phyloP scores from a whole-genome alignment of 2,329 filamentous ascomycete genomes.

The Xenoacremonium recifei region DNA sequence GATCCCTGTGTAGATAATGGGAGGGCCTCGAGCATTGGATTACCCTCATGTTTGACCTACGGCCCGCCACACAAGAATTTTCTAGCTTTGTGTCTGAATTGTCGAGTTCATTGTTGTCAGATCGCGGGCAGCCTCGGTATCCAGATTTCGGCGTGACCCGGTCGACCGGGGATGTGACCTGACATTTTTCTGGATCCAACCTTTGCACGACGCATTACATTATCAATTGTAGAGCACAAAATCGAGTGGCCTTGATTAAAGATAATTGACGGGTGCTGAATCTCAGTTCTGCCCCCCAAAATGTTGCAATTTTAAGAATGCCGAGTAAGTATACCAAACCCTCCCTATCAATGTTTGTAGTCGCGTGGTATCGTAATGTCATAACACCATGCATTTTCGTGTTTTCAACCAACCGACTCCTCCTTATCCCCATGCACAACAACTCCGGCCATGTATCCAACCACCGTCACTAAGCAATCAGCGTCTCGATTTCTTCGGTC shows the following conservation, averaged over 20 bases:
- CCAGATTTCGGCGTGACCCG: neutral
- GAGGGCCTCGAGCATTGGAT: conserved; percentile 21
- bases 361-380: conserved; percentile 21
- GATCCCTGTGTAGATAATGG: conserved; percentile 20
- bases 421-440: conserved; percentile 10
- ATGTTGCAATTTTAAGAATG: too few species aligned
- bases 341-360: conserved; percentile 8
- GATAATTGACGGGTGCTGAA: too few species aligned
- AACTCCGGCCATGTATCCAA: conserved; percentile 3
- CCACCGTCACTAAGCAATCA: conserved; percentile 22
- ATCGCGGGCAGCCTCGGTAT: conserved; percentile 1
- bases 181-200: neutral
- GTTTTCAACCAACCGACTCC: conserved; percentile 5
- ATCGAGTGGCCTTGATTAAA: too few species aligned
- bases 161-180: conserved; percentile 2
- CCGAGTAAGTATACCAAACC: neutral
- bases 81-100: conserved; percentile 21
- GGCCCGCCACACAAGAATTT: conserved; percentile 19
- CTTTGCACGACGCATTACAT: too few species aligned
- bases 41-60: conserved; percentile 22
- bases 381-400: conserved; percentile 17
- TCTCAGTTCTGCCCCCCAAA: too few species aligned
- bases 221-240: too few species aligned
- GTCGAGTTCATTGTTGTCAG: conserved; percentile 12
- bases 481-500: conserved; percentile 51